Conservation (phyloP, 2,329 filamentous ascomycete genomes). For the Fusarium chlamydosporum region DNA sequence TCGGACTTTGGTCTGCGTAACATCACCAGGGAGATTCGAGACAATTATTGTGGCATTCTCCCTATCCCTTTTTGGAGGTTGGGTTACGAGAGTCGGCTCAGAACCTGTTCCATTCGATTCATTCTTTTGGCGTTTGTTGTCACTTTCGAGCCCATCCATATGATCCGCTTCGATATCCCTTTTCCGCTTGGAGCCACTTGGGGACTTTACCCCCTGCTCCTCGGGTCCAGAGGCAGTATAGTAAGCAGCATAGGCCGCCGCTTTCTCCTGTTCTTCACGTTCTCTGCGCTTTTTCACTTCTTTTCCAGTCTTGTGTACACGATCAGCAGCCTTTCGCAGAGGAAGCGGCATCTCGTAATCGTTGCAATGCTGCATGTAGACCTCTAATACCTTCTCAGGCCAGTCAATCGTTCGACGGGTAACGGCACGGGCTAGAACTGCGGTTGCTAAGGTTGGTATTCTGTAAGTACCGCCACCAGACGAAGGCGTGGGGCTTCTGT, state of each 20-base stretch:
- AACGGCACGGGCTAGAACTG: constrained; percentile 80
- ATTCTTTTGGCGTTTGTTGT: constrained; percentile 76
- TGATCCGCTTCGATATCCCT: constrained; percentile 70
- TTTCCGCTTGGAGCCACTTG: constrained; percentile 77
- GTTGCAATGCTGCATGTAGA: constrained; percentile 85
- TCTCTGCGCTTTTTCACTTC: constrained; percentile 74
- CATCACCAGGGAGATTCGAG: constrained; percentile 78
- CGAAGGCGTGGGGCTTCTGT: constrained; percentile 67
- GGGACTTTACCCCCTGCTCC: constrained; percentile 52
- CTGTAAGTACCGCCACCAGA: constrained; percentile 65
- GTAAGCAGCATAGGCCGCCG: constrained; percentile 64
- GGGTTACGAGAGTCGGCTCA: constrained; percentile 26
- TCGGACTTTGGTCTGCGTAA: constrained; percentile 79
- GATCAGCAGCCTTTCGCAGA: constrained; percentile 80
- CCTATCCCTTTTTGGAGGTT: constrained; percentile 80
- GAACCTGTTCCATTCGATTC: constrained; percentile 54
- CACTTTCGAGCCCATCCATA: constrained; percentile 59
- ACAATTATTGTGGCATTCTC: constrained; percentile 91
- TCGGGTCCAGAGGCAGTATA: constrained; percentile 52
- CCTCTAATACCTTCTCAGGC: constrained; percentile 81
- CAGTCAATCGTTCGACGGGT: constrained; percentile 75
- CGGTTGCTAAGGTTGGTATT: constrained; percentile 80
- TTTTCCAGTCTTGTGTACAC: constrained; percentile 77
- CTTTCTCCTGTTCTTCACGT: constrained; percentile 73
- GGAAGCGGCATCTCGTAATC: constrained; percentile 87